phyloP scores from a whole-genome alignment of 768 basidiomycete species.

The Naganishia friedmannii region DNA sequence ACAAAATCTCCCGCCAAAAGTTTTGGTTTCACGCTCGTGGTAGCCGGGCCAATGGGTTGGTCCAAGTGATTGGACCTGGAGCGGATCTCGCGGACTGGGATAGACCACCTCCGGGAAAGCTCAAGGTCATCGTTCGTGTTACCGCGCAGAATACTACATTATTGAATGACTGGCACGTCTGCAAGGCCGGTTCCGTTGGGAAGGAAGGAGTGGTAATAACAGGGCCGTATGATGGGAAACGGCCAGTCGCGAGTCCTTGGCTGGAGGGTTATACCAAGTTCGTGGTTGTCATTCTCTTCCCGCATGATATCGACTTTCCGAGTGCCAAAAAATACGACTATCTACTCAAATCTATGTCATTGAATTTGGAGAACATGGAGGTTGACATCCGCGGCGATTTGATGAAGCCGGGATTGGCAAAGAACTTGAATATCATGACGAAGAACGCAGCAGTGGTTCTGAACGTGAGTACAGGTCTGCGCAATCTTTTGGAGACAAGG shows the following conservation, averaged over 20 bases:
- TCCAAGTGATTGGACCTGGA: background rate
- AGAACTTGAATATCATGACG: background rate
- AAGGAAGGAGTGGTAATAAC: background rate
- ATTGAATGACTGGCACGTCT: constrained; percentile 9
- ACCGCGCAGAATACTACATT: background rate
- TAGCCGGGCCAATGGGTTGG: background rate
- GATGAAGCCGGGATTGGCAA: background rate
- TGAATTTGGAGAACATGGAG: constrained; percentile 12
- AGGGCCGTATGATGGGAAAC: constrained; percentile 7
- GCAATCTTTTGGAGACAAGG: too few species aligned
- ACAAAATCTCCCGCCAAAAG: background rate
- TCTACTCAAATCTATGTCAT: background rate
- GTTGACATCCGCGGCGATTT: background rate
- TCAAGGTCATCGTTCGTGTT: background rate
- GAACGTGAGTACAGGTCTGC: background rate
- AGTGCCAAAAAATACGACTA: background rate
- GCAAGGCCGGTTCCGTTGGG: background rate
- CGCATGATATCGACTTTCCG: background rate
- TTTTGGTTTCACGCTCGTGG: constrained; percentile 12
- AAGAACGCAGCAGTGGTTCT: background rate
- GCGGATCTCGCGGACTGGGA: background rate
- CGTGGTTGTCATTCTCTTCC: background rate
- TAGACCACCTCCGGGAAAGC: constrained; percentile 3
- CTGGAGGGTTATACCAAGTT: constrained; percentile 8
- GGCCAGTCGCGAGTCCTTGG: constrained; percentile 6